phyloP scores from a whole-genome alignment of 2,329 filamentous ascomycete species.

The Chaetoscypha palmicola region DNA sequence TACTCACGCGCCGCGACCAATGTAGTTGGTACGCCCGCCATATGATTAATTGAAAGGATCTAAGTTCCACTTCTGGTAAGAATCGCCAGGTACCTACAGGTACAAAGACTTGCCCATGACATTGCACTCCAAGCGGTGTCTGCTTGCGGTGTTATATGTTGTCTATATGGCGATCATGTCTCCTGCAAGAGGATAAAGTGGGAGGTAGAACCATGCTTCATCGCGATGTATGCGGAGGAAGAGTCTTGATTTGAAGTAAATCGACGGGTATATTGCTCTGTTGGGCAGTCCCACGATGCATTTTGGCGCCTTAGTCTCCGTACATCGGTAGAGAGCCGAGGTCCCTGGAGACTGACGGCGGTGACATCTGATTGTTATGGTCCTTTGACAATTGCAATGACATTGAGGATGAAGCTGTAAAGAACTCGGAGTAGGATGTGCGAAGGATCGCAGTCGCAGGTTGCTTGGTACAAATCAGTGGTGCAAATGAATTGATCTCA shows the following conservation, averaged over 20 bases:
- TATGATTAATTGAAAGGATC: neutral
- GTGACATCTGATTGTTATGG: neutral
- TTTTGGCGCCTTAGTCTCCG: neutral
- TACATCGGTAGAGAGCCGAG: neutral
- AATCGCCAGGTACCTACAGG: constrained; percentile 1
- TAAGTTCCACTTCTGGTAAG: constrained; percentile 1
- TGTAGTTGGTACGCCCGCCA: neutral
- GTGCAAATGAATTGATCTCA: no score
- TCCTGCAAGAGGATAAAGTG: neutral
- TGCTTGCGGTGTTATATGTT: neutral
- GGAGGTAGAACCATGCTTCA: neutral
- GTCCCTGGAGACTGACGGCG: constrained; percentile 1
- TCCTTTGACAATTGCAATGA: no score
- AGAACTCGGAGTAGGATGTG: no score
- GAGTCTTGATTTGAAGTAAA: neutral
- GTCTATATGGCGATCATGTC: constrained; percentile 1
- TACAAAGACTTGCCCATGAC: neutral
- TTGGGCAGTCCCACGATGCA: neutral
- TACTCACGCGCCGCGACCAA: no score
- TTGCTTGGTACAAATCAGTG: no score
- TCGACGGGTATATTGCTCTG: neutral
- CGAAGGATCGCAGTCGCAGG: no score
- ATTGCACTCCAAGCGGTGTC: neutral
- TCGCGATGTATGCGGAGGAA: neutral
- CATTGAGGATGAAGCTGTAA: no score